Conservation (phyloP, 2,329 filamentous ascomycete genomes). For the Fusarium sp. region DNA sequence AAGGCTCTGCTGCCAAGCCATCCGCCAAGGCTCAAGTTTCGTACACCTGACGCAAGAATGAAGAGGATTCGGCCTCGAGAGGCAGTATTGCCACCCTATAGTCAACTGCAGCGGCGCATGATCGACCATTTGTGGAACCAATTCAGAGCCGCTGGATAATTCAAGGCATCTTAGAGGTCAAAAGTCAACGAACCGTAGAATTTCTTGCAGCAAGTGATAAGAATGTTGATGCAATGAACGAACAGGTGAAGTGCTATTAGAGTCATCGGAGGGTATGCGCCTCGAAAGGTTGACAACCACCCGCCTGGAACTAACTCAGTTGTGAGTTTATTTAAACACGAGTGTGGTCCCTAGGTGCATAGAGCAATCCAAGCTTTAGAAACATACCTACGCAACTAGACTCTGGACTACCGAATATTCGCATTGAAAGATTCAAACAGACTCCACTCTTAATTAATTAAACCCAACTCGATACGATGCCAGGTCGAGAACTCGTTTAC, state of each 20-base stretch:
- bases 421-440: conserved; percentile 3
- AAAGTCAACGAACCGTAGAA: conserved; percentile 4
- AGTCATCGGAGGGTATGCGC: conserved; percentile 23
- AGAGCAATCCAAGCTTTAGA: not conserved
- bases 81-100: conserved; percentile 36
- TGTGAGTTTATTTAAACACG: conserved; percentile 23
- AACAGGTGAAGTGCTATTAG: conserved; percentile 18
- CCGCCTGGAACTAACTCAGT: not conserved
- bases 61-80: conserved; percentile 5
- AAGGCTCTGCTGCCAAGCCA: conserved; percentile 22
- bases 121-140: conserved; percentile 35
- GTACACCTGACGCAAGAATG: conserved; percentile 32
- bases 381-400: not conserved
- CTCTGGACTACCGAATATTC: not conserved
- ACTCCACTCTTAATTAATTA: conserved; percentile 8
- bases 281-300: conserved; percentile 16
- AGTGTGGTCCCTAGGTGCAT: not conserved
- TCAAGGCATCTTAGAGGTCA: conserved; percentile 21
- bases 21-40: conserved; percentile 24
- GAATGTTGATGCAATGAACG: conserved; percentile 5
- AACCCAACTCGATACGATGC: conserved; percentile 33
- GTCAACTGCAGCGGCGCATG: conserved; percentile 34
- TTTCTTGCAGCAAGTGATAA: conserved; percentile 16
- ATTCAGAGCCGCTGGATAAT: conserved; percentile 8
- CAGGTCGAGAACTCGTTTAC: conserved; percentile 44